Percentiles rank a stretch among this genome's conserved stretches.
These are phyloP conservation scores for Sarocladium strictum DNA, from an alignment of 2,329 filamentous ascomycete genomes.

Conservation along the genomic window DNA sequence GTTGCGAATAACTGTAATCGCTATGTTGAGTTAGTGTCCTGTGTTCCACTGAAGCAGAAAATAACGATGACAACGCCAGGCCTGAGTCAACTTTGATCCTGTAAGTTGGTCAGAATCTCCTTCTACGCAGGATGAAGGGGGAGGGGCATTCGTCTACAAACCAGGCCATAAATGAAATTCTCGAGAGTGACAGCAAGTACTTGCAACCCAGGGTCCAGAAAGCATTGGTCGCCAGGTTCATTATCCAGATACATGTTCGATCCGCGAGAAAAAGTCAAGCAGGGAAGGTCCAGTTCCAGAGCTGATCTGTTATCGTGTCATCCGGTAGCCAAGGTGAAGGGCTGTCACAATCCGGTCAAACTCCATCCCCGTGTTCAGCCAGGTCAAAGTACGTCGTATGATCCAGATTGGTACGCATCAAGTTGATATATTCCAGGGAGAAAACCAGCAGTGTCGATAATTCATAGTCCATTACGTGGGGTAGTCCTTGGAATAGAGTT, in stretches of 20 bases:
- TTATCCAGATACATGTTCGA: too few relatives aligned
- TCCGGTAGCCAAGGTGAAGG: too few relatives aligned
- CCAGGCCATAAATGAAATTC: constrained; percentile 16
- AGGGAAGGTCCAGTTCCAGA: neutral
- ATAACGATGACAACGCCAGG: constrained; percentile 25
- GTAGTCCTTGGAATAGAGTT: neutral
- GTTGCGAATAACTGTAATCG: constrained; percentile 51
- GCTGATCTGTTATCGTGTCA: too few relatives aligned
- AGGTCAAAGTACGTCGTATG: too few relatives aligned
- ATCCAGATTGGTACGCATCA: too few relatives aligned
- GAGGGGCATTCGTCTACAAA: constrained; percentile 19
- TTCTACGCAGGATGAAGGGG: constrained; percentile 17
- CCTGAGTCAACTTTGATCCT: constrained; percentile 55
- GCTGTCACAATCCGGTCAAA: too few relatives aligned
- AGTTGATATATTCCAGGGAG: too few relatives aligned
- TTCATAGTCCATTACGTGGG: too few relatives aligned
- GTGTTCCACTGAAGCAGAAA: constrained; percentile 36
- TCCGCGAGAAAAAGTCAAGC: neutral
- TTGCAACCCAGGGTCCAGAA: constrained; percentile 15
- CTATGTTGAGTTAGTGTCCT: constrained; percentile 52
- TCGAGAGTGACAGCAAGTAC: constrained; percentile 14
- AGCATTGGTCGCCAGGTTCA: too few relatives aligned
- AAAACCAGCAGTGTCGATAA: neutral
- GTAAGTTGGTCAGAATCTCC: constrained; percentile 20
- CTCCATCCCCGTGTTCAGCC: neutral